A percentile compares a stretch with the other conserved stretches of the same genome.
These are phyloP conservation scores for Immersiporthe knoxdaviesiana DNA, from an alignment of 2,329 filamentous ascomycete genomes.

Conservation along the genomic window DNA sequence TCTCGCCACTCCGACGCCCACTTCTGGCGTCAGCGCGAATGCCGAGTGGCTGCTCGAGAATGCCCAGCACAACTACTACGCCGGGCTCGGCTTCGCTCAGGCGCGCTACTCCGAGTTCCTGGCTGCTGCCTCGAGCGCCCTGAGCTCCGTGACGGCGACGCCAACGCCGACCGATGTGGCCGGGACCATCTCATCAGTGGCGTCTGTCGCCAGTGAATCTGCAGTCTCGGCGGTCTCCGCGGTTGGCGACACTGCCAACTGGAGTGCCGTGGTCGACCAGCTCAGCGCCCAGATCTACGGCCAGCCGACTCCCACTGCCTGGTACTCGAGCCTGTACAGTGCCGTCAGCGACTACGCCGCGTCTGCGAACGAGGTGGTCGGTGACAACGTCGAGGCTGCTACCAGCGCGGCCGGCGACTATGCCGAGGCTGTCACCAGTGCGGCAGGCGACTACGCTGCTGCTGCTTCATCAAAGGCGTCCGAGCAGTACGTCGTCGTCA, in stretches of 20 bases:
- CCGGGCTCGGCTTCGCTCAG: constrained; percentile 77
- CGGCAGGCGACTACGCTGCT: constrained; percentile 60
- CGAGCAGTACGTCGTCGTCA: constrained; percentile 70
- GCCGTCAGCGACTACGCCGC: constrained; percentile 58
- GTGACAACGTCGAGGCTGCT: constrained; percentile 41
- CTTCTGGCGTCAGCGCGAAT: constrained; percentile 42
- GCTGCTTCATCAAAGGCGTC: constrained; percentile 64
- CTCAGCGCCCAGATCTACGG: constrained; percentile 74
- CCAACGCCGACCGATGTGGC: constrained; percentile 61
- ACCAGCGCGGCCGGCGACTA: constrained; percentile 55
- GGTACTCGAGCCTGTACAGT: constrained; percentile 52
- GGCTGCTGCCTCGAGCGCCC: constrained; percentile 69
- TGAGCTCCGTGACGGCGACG: constrained; percentile 62
- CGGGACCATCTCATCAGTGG: constrained; percentile 49
- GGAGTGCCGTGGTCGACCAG: constrained; percentile 65
- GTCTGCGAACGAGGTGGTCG: constrained; percentile 56
- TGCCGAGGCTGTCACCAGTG: constrained; percentile 56
- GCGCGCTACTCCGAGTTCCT: constrained; percentile 78
- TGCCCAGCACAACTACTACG: constrained; percentile 72
- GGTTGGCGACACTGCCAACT: constrained; percentile 50
- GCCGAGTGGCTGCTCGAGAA: constrained; percentile 63
- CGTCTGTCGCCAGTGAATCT: constrained; percentile 51
- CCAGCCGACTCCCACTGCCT: constrained; percentile 62
- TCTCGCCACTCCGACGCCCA: constrained; percentile 62
- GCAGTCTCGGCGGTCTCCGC: constrained; percentile 45